Base-by-base conservation (phyloP, 768 basidiomycete species). In the Psilocybe cyanescens region DNA sequence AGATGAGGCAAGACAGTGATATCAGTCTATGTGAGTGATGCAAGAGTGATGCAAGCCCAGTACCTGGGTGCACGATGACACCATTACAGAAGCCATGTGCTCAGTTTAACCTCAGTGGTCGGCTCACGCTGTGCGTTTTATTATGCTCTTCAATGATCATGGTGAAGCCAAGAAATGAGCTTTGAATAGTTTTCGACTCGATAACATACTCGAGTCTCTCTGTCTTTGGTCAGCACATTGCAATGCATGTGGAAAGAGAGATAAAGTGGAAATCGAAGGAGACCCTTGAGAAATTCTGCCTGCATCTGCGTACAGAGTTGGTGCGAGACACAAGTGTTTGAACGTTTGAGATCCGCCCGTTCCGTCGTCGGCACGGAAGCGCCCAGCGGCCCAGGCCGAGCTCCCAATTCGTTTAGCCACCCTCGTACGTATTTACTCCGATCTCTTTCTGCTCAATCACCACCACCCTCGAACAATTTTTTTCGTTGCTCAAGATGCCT, bases 401-500 rank as follows among this genome's bases (percentile, higher is more conserved):
- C 47, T 24, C 47, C 14, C 47, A 24, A 49, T 49, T 24, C 47
- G 28, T 49, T 49, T 30, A 49, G 47, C 47, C 47, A 28, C 19
- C 47, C 28, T 30, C 19, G 47, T 28, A 44, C 14, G 47, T 14
- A 7, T 24, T 30, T 49, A 30, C 47, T 49, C 47, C 24, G 41
- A 44, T 44, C 41, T 44, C 41, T 44, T 44, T 14, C 41, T 44
- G 41, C 14, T 61, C 55, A 31, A 41, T 17, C 53, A 47, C 44
- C 31, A 52, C 53, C 53, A 57, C 55, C 55, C 31, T 47, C 30
- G 8, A 46, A 30, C 12, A 41, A 56, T 47, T 50, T 57, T 55
- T 28, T 31, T 41, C 31, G n/a, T 31, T 33, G 29, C 46, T 31
- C 9, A 11, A 47, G 16, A 78, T 77, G 77, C 69, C 74, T 58